Evolutionary conservation across 2,329 filamentous ascomycete genomes (phyloP), one percentile per base, ranked within the genome.

Genomic region (Sodiomyces alkalinus): DNA sequence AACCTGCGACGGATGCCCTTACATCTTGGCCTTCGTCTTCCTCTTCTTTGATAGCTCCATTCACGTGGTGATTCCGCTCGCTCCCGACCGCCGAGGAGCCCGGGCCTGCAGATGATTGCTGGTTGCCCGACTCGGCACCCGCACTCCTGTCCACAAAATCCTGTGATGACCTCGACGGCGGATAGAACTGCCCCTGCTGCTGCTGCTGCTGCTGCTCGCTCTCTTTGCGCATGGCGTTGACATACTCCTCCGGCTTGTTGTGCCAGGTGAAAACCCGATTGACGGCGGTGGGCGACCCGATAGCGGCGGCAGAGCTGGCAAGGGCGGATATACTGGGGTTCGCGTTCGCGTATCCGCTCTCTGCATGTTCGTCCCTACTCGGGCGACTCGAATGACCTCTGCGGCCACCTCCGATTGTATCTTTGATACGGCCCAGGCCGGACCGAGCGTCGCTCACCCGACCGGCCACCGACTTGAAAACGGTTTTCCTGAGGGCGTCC

Each of bases 361-460:
- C 60, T 14, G 48, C 40, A 19, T 49, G 50, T n/a, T 71, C 69
- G 30, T 76, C 70, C 39, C 58, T 68, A 4, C 69, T 73, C n/a
- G 60, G 59, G 10, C 64, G 62, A 38, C 51, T 61, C 26, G 45
- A 42, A 34, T 76, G 68, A 2, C 66, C 63, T 37, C 61, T 60
- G n/a, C 62, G 46, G 8, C 55, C 56, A 10, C 62, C 61, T 2
- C 81, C 80, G 19, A 93, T 79, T 3, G 75, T 82, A 45, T 87
- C 83, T 45, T 86, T 86, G 48, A 94, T 85, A 19, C 81, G 74
- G 2, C 80, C 80, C 31, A 93, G 65, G 1, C 85, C 83, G 31
- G 78, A 83, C 26, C 79, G 74, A 25, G 83, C 80, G 50, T 92
- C 83, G 36, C 69, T 80, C 46, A 81, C 78, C 39, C 79, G 78